A percentile compares a stretch with the other conserved stretches of the same genome.
phyloP scores from a whole-genome alignment of 257 asterid genomes.

The Gentiana macrophylla region DNA sequence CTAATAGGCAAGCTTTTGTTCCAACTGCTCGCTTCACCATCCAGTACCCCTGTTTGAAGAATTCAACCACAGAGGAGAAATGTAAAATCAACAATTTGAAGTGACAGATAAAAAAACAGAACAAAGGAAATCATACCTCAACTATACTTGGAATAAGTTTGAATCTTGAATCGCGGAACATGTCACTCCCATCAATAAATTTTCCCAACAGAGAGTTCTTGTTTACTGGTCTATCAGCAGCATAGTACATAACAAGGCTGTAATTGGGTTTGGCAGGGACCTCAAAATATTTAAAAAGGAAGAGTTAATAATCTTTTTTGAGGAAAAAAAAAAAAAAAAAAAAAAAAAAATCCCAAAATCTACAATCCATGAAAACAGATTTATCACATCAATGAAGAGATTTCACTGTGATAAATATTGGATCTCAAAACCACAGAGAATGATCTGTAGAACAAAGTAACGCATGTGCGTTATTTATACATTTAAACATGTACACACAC shows the following conservation, averaged over 20 bases:
- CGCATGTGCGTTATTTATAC: too few relatives aligned
- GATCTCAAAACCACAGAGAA: too few relatives aligned
- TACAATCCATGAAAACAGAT: too few relatives aligned
- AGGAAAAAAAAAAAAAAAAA: too few relatives aligned
- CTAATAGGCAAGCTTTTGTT: conserved; percentile 92
- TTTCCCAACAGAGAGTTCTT: conserved; percentile 69
- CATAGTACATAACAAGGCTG: conserved; percentile 89
- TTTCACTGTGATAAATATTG: too few relatives aligned
- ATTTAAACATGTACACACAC: too few relatives aligned
- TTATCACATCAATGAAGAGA: too few relatives aligned
- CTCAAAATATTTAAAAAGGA: conserved; percentile 21
- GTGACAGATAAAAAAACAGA: background rate
- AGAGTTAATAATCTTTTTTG: too few relatives aligned
- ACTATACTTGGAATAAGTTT: conserved; percentile 95
- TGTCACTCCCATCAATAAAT: conserved; percentile 78
- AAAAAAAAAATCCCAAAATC: too few relatives aligned
- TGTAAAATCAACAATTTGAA: background rate
- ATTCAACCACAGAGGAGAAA: background rate
- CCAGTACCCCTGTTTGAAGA: conserved; percentile 74
- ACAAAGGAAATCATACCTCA: conserved; percentile 40
- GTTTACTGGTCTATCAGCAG: conserved; percentile 80
- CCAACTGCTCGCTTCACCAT: conserved; percentile 99
- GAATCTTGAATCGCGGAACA: conserved; percentile 90
- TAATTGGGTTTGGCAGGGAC: conserved; percentile 96
- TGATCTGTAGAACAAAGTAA: too few relatives aligned